These are phyloP conservation scores for Pythium vanterpoolii DNA, from an alignment of 352 stramenopile species.

Conservation along the genomic window DNA sequence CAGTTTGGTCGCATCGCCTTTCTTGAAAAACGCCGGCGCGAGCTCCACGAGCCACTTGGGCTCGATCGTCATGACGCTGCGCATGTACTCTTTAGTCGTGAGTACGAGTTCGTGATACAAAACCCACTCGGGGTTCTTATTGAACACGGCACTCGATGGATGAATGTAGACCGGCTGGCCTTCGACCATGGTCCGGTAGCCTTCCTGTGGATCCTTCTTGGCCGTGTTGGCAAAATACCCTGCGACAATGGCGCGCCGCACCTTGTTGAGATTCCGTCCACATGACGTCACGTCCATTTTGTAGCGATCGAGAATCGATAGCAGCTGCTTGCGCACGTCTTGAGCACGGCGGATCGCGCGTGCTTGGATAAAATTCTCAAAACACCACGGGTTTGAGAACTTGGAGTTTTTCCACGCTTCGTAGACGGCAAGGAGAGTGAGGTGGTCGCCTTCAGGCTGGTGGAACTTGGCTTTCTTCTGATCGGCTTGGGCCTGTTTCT, in stretches of 20 bases:
- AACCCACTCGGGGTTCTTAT: conserved; percentile 98
- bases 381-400: conserved; percentile 99
- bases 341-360: conserved; percentile 95
- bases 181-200: conserved; percentile 98
- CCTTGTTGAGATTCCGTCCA: conserved; percentile 96
- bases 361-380: conserved; percentile 99
- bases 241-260: conserved; percentile 96
- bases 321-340: conserved; percentile 98
- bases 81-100: conserved; percentile 98
- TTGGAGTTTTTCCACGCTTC: conserved; percentile 97
- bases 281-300: conserved; percentile 97
- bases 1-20: conserved; percentile 96
- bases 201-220: conserved; percentile 99
- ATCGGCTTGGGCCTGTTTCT: conserved; percentile 98
- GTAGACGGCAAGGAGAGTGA: conserved; percentile 98
- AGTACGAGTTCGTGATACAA: conserved; percentile 98
- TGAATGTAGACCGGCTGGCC: conserved; percentile 99
- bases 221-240: conserved; percentile 99
- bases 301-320: conserved; percentile 99
- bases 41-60: conserved; percentile 99
- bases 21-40: conserved; percentile 95
- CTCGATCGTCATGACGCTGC: conserved; percentile 99
- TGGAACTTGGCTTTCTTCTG: conserved; percentile 99
- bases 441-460: conserved; percentile 97
- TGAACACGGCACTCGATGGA: conserved; percentile 96